Evolutionary conservation across 352 stramenopile species (phyloP).

Genomic region (Paralagenidium karlingii): DNA sequence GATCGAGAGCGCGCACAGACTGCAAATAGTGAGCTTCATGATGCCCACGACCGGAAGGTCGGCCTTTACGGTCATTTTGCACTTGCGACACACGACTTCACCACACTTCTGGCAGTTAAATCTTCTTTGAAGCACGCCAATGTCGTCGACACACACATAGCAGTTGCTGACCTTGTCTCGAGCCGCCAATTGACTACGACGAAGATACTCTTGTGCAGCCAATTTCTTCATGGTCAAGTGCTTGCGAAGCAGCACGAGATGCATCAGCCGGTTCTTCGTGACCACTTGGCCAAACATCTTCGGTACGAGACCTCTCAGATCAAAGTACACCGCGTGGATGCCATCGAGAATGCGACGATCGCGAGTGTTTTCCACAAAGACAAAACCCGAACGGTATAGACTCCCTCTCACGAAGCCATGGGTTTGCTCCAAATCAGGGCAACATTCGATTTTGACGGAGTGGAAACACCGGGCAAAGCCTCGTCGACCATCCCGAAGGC

Average conservation of each 20-base stretch:
- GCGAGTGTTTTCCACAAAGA: conserved; percentile 65
- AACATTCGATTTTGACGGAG: conserved; percentile 80
- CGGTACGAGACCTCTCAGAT: conserved; percentile 68
- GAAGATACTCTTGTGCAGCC: conserved; percentile 56
- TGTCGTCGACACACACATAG: conserved; percentile 71
- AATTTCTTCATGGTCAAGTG: conserved; percentile 72
- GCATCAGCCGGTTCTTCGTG: conserved; percentile 54
- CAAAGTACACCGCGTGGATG: conserved; percentile 71
- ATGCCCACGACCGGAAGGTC: conserved; percentile 71
- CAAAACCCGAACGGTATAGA: conserved; percentile 70
- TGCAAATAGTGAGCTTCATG: conserved; percentile 82
- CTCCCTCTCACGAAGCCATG: conserved; percentile 65
- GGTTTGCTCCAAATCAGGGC: conserved; percentile 66
- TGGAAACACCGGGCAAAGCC: conserved; percentile 68
- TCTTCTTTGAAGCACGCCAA: conserved; percentile 62
- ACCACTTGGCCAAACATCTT: conserved; percentile 47
- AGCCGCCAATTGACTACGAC: conserved; percentile 46
- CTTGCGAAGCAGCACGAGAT: conserved; percentile 65
- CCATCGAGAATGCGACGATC: conserved; percentile 61
- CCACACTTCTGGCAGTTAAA: conserved; percentile 81
- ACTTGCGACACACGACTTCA: conserved; percentile 63
- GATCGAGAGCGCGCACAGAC: conserved; percentile 57
- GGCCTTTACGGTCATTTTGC: conserved; percentile 62
- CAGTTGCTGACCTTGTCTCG: conserved; percentile 64
- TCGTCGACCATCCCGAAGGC: conserved; percentile 28